Conservation (phyloP, 805 yeast species). For the Starmerella sirachaensis region DNA sequence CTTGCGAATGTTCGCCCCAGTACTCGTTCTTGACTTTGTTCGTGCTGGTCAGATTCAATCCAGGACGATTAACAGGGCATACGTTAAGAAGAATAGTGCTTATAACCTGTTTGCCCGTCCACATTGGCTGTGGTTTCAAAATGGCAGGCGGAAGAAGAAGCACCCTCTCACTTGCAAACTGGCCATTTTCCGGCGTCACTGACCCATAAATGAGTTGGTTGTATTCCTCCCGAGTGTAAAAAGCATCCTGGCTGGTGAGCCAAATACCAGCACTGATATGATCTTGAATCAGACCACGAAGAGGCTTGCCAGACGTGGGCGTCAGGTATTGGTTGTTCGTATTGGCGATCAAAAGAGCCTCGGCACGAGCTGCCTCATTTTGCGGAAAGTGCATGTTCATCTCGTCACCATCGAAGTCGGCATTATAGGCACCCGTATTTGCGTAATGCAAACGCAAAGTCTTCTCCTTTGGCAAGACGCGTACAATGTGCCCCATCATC, state of each 20-base stretch:
- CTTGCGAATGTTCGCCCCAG: conserved; percentile 79
- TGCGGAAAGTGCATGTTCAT: conserved; percentile 99
- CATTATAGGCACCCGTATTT: conserved; percentile 97
- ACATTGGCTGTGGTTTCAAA: conserved; percentile 71
- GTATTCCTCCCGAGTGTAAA: conserved; percentile 81
- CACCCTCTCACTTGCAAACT: conserved; percentile 47
- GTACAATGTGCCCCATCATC: conserved; percentile 98
- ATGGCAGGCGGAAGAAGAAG: conserved; percentile 83
- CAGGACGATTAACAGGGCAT: conserved; percentile 79
- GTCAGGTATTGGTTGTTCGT: conserved; percentile 96
- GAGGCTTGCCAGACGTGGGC: conserved; percentile 96
- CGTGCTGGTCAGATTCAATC: conserved; percentile 68
- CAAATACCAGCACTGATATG: conserved; percentile 98
- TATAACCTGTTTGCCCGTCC: conserved; percentile 98
- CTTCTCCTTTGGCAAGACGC: conserved; percentile 95
- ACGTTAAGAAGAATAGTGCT: conserved; percentile 83
- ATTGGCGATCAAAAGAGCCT: conserved; percentile 87
- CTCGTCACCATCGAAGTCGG: conserved; percentile 99
- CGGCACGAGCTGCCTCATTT: conserved; percentile 92
- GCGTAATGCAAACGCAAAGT: conserved; percentile 95
- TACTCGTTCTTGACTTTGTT: conserved; percentile 89
- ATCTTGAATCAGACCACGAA: conserved; percentile 97
- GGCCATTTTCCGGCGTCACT: conserved; percentile 95
- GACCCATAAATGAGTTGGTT: conserved; percentile 91
- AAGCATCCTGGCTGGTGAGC: conserved; percentile 86